These are phyloP conservation scores for Ophiostoma sp. DNA, from an alignment of 2,329 filamentous ascomycete species.

Conservation along the genomic window DNA sequence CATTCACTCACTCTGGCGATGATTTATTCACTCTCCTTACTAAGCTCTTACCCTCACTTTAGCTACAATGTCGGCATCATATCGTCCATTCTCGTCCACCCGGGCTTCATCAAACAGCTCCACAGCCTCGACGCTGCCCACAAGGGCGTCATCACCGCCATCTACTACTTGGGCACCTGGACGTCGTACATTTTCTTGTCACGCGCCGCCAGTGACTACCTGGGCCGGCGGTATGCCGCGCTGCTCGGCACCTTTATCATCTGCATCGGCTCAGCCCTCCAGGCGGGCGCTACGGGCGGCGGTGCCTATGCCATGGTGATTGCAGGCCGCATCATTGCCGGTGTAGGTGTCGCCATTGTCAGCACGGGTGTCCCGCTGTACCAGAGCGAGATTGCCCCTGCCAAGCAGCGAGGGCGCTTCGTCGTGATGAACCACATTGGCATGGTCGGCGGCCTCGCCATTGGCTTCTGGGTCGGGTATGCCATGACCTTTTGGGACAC, in stretches of 20 bases:
- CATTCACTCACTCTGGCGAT: background rate
- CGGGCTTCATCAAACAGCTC: slow-evolving; percentile 52
- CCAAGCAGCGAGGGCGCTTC: slow-evolving; percentile 53
- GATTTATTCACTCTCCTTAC: background rate
- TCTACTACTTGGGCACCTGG: slow-evolving; percentile 61
- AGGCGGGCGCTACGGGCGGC: slow-evolving; percentile 45
- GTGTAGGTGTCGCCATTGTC: slow-evolving; percentile 55
- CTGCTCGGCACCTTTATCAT: slow-evolving; percentile 49
- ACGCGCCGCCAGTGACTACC: slow-evolving; percentile 50
- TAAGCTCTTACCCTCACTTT: background rate
- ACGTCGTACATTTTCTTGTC: slow-evolving; percentile 56
- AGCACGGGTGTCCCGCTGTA: slow-evolving; percentile 60
- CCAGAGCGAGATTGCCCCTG: slow-evolving; percentile 58
- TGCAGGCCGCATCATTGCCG: slow-evolving; percentile 52
- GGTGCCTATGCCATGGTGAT: slow-evolving; percentile 51
- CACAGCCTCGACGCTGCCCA: slow-evolving; percentile 46
- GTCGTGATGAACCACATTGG: slow-evolving; percentile 62
- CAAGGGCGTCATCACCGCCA: slow-evolving; percentile 55
- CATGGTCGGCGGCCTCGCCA: slow-evolving; percentile 55
- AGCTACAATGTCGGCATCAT: slow-evolving; percentile 61
- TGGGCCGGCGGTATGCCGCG: slow-evolving; percentile 55
- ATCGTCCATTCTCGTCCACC: slow-evolving; percentile 56
- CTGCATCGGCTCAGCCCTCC: slow-evolving; percentile 50
- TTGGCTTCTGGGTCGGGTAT: slow-evolving; percentile 60
- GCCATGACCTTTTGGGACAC: slow-evolving; percentile 55